phyloP scores from a whole-genome alignment of 352 stramenopile species.

The Phytophthora cajani region DNA sequence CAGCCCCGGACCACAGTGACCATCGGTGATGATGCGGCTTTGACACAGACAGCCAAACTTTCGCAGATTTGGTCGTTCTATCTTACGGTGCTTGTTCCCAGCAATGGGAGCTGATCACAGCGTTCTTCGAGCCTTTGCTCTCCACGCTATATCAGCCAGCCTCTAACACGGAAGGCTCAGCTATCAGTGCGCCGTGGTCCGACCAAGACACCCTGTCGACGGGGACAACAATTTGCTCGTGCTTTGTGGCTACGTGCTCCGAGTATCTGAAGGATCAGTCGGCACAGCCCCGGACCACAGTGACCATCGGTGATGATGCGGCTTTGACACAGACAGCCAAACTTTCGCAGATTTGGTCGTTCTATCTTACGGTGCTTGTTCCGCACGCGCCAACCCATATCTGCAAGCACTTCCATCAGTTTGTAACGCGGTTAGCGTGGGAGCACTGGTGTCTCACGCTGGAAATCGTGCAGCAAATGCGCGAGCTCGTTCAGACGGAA shows the following conservation, averaged over 20 bases:
- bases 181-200: conserved; percentile 70
- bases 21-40: conserved; percentile 22
- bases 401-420: conserved; percentile 85
- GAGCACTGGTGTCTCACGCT: conserved; percentile 85
- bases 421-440: conserved; percentile 81
- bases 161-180: conserved; percentile 72
- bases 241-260: conserved; percentile 78
- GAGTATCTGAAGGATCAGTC: conserved; percentile 65
- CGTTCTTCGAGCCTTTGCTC: conserved; percentile 82
- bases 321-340: conserved; percentile 49
- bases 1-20: not conserved
- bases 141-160: conserved; percentile 83
- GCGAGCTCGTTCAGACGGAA: conserved; percentile 71
- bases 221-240: conserved; percentile 78
- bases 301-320: conserved; percentile 11
- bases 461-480: conserved; percentile 87
- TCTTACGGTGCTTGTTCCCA: conserved; percentile 70
- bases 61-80: conserved; percentile 88
- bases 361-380: conserved; percentile 78
- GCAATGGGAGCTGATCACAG: conserved; percentile 63
- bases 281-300: not conserved
- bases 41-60: conserved; percentile 54
- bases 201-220: conserved; percentile 78
- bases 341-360: conserved; percentile 82
- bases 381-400: conserved; percentile 78